phyloP scores from a whole-genome alignment of 2,329 filamentous ascomycete genomes.

The Aspergillus sp. region DNA sequence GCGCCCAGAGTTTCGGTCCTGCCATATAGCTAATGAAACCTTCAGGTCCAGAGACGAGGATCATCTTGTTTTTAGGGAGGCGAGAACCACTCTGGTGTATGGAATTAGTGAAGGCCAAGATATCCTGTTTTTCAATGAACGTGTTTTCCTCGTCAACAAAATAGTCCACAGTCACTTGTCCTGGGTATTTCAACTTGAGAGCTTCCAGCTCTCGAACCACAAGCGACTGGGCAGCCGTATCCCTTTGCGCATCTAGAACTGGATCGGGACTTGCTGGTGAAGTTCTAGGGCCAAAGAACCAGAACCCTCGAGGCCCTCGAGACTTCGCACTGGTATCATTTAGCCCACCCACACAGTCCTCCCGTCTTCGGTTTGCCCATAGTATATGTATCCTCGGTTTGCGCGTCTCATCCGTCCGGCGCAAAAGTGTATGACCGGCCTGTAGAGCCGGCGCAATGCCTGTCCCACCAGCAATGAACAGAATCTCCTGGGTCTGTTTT shows the following conservation, averaged over 20 bases:
- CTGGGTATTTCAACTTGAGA: slow-evolving; percentile 53
- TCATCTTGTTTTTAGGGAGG: slow-evolving; percentile 38
- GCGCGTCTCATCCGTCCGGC: slow-evolving; percentile 20
- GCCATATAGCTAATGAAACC: slow-evolving; percentile 79
- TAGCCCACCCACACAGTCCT: slow-evolving; percentile 58
- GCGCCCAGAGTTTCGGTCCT: slow-evolving; percentile 69
- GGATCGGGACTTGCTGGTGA: slow-evolving; percentile 6
- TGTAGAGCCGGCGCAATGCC: slow-evolving; percentile 88
- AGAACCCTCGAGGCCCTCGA: slow-evolving; percentile 13
- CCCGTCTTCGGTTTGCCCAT: slow-evolving; percentile 67
- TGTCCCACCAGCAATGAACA: slow-evolving; percentile 88
- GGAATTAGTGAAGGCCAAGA: slow-evolving; percentile 35
- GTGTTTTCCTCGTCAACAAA: slow-evolving; percentile 74
- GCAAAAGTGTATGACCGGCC: slow-evolving; percentile 56
- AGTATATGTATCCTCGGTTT: slow-evolving; percentile 60
- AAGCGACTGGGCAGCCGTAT: slow-evolving; percentile 11
- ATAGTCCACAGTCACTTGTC: slow-evolving; percentile 60
- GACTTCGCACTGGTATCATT: slow-evolving; percentile 39
- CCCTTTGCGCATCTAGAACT: slow-evolving; percentile 1
- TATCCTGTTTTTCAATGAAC: slow-evolving; percentile 52
- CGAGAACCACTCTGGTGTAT: slow-evolving; percentile 15
- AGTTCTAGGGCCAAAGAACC: slow-evolving; percentile 25
- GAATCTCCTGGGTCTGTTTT: slow-evolving; percentile 50
- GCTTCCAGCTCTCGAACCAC: slow-evolving; percentile 58
- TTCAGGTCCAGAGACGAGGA: slow-evolving; percentile 86